Percentiles rank a stretch among this genome's conserved stretches.
These are phyloP conservation scores for Leishmania tropica DNA, from an alignment of 208 protist species.

Conservation along the genomic window DNA sequence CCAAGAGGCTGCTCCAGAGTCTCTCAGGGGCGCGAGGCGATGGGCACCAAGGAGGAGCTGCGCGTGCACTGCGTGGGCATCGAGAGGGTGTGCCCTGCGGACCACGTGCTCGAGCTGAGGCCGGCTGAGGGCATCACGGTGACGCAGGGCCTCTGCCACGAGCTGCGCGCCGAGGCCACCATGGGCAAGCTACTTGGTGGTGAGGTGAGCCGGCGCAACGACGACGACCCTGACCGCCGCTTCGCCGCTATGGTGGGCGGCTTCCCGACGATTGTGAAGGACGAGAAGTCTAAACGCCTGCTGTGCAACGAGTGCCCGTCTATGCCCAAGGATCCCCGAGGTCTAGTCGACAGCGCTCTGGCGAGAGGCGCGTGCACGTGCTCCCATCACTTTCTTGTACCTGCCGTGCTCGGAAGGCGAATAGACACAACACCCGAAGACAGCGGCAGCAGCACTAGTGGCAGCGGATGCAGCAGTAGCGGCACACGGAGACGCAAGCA, in stretches of 20 bases:
- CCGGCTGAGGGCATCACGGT: constrained; percentile 25
- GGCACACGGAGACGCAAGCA: too few species aligned
- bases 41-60: constrained; percentile 16
- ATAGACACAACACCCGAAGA: too few species aligned
- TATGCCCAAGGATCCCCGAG: neutral
- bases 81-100: constrained; percentile 12
- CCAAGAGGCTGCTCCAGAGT: constrained; percentile 14
- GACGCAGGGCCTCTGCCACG: constrained; percentile 24
- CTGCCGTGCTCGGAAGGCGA: too few species aligned
- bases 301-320: constrained; percentile 25
- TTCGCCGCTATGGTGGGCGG: constrained; percentile 19
- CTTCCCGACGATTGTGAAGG: constrained; percentile 28
- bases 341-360: too few species aligned
- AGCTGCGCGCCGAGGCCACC: constrained; percentile 20
- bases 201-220: constrained; percentile 29
- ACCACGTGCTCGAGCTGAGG: constrained; percentile 23
- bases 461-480: too few species aligned
- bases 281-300: constrained; percentile 16
- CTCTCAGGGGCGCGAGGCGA: constrained; percentile 12
- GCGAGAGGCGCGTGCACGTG: too few species aligned
- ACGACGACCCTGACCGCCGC: constrained; percentile 29
- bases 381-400: too few species aligned
- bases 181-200: constrained; percentile 16
- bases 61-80: constrained; percentile 20
- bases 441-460: too few species aligned